phyloP scores from a whole-genome alignment of 768 basidiomycete species.

The Boletus pseudopeckii region DNA sequence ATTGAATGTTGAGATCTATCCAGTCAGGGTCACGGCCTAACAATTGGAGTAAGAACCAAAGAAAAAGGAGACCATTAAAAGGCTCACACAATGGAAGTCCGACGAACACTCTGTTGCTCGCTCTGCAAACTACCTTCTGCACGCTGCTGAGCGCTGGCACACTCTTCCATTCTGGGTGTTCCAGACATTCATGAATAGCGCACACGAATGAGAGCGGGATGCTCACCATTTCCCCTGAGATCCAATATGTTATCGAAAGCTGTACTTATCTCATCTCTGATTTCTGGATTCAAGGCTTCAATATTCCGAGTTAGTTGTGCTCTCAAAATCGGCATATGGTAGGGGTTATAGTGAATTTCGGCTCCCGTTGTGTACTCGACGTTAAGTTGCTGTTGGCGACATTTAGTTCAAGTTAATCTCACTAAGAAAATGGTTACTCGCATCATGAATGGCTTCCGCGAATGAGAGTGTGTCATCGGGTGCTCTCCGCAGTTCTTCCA shows the following conservation, averaged over 20 bases:
- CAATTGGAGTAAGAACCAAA: too few relatives aligned
- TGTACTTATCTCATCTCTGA: conserved; percentile 42
- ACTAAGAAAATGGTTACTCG: conserved; percentile 3
- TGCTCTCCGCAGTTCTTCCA: too few relatives aligned
- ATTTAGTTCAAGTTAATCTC: not conserved
- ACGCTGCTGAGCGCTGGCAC: conserved; percentile 23
- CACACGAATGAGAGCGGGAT: not conserved
- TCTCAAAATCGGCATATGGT: conserved; percentile 10
- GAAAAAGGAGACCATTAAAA: conserved; percentile 1
- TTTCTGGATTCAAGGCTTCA: conserved; percentile 33
- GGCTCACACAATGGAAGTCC: conserved; percentile 44
- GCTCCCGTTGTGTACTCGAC: conserved; percentile 37
- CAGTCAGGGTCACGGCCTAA: conserved; percentile 25
- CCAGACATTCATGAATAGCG: too few relatives aligned
- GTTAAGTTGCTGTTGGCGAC: conserved; percentile 31
- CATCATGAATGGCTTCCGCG: conserved; percentile 31
- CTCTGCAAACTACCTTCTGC: conserved; percentile 22
- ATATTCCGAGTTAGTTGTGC: conserved; percentile 38
- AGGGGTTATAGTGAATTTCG: conserved; percentile 27
- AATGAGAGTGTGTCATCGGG: conserved; percentile 1
- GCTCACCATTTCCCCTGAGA: conserved; percentile 13
- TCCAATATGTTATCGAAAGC: conserved; percentile 39
- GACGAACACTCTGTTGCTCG: conserved; percentile 46
- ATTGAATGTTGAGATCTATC: conserved; percentile 27
- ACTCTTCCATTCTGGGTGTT: conserved; percentile 39